Evolutionary conservation across 257 asterid species (phyloP).

Genomic region (Rhazya stricta): DNA sequence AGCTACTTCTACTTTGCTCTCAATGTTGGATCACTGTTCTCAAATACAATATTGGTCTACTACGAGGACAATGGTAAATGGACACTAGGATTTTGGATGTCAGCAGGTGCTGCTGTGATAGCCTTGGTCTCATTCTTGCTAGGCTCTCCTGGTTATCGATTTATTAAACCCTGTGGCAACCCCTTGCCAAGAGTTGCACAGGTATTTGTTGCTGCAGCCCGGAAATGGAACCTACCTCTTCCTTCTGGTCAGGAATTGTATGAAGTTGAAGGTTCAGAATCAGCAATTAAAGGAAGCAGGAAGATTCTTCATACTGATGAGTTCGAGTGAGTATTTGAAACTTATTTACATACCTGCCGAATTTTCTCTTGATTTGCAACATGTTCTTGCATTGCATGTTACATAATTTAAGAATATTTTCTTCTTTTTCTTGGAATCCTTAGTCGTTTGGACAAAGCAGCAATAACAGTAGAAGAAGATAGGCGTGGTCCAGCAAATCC

Average conservation of each 20-base stretch:
- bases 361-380: not conserved
- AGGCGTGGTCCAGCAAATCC: conserved; percentile 22
- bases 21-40: conserved; percentile 59
- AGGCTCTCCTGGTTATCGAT: conserved; percentile 45
- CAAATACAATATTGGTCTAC: conserved; percentile 65
- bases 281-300: conserved; percentile 56
- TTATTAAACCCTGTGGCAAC: conserved; percentile 54
- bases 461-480: conserved; percentile 40
- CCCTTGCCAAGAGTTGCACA: conserved; percentile 60
- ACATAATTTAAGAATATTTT: not conserved
- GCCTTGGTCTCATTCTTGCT: conserved; percentile 37
- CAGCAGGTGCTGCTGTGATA: conserved; percentile 44
- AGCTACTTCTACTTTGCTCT: conserved; percentile 69
- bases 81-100: conserved; percentile 63
- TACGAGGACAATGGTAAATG: conserved; percentile 66
- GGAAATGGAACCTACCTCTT: conserved; percentile 26
- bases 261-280: conserved; percentile 48
- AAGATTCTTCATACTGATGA: conserved; percentile 57
- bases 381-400: not conserved
- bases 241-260: conserved; percentile 27
- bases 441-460: conserved; percentile 67
- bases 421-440: not conserved
- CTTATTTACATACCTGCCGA: not conserved
- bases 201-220: conserved; percentile 49
- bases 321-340: conserved; percentile 33